phyloP scores from a whole-genome alignment of 1,284 basidiomycete genomes.

The Trichosporon asahii region DNA sequence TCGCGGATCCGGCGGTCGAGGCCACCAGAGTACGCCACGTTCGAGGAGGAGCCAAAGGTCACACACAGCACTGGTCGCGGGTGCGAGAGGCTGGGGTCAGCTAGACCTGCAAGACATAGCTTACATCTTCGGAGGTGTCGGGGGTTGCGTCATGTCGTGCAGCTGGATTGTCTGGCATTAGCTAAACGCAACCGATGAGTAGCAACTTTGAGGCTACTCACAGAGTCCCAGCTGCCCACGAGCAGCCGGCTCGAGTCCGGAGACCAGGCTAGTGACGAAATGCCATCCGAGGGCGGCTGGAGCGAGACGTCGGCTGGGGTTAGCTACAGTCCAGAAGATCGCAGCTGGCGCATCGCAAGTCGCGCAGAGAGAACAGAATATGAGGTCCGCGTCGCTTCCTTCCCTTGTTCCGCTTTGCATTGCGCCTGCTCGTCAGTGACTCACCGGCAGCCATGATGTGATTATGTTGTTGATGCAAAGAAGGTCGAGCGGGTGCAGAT shows the following conservation, averaged over 20 bases:
- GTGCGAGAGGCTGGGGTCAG: conserved; percentile 37
- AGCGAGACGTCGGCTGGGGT: conserved; percentile 42
- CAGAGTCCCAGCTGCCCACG: conserved; percentile 83
- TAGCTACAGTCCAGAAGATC: not conserved
- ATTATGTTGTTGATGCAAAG: conserved; percentile 1
- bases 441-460: conserved; percentile 9
- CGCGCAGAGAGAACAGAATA: not conserved
- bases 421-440: not conserved
- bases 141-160: conserved; percentile 40
- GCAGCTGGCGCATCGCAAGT: not conserved
- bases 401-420: no score
- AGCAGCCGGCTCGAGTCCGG: conserved; percentile 73
- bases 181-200: no score
- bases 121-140: conserved; percentile 39
- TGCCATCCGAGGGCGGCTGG: conserved; percentile 75
- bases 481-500: conserved; percentile 2
- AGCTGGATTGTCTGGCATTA: conserved; percentile 46
- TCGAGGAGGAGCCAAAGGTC: conserved; percentile 48
- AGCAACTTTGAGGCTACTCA: no score
- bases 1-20: conserved; percentile 57
- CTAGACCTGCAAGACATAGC: conserved; percentile 12
- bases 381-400: not conserved
- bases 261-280: conserved; percentile 77
- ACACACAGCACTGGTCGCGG: conserved; percentile 50
- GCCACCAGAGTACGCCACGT: conserved; percentile 52